Base-by-base conservation (phyloP, 116 monocot genomes). In the Cymodocea nodosa region DNA sequence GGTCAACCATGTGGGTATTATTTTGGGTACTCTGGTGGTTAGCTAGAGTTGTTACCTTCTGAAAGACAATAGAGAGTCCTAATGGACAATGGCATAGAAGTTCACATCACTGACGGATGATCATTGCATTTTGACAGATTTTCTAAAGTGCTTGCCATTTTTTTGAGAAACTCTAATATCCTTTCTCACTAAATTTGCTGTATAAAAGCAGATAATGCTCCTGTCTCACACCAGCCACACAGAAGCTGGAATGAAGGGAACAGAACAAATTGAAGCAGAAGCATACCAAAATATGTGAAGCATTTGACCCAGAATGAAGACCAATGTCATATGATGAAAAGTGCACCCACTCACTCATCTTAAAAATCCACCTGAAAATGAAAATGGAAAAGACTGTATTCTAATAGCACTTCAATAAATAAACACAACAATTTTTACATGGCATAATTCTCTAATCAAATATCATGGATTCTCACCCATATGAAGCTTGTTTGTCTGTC, bases 271-370 rank as follows among this genome's bases (percentile, higher is more conserved):
- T 62, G 62, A 59, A 73, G 37, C 51, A 65, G 20, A 19, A 56
- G 17, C 64, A 70, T 80, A 97, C 97, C 87, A 97, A 60, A 63
- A 97, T 97, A 76, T 91, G 84, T 30, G 97, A 85, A 63, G 92
- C 83, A 73, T 80, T 91, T 69, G 97, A 97, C 67, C 97, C 92
- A 65, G 78, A 84, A 15, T 67, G 68, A 63, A 97, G 59, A 54
- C 97, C 97, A 84, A 97, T 63, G 52, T 79, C 86, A 81, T 97
- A 97, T 35, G 83, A 80, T 53, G 92, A 85, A 71, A 80, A 74
- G 75, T 86, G 85, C 22, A 72, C 81, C 97, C 97, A 97, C 70
- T 97, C 97, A 80, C 91, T 97, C 49, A 97, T 74, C 75, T 97
- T 97, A 71, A 97, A 88, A 64, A 91, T 84, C 97, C 97, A 97